Evolutionary conservation across 768 basidiomycete species (phyloP).

Genomic region (Panaeolus cyanescens): DNA sequence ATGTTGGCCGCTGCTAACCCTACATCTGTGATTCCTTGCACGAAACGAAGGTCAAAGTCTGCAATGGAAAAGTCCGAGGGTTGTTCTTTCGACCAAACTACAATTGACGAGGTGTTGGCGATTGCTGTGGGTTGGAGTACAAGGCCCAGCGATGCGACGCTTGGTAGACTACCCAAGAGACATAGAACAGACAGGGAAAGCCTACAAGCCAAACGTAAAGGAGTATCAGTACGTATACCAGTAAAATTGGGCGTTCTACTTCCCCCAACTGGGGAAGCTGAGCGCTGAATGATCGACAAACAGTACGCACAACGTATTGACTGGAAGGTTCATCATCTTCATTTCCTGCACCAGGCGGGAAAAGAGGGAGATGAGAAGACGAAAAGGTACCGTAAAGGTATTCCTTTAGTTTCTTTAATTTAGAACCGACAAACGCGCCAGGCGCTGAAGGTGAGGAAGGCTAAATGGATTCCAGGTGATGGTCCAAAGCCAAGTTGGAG

Average conservation of each 20-base stretch:
- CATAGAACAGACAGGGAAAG: background rate
- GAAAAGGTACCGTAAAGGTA: background rate
- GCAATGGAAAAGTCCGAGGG: background rate
- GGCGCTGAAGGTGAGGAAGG: constrained; percentile 18
- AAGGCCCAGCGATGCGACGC: constrained; percentile 9
- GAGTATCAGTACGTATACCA: background rate
- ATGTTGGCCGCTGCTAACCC: constrained; percentile 18
- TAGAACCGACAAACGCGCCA: constrained; percentile 19
- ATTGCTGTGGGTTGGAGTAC: constrained; percentile 11
- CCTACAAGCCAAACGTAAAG: background rate
- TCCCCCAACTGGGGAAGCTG: background rate
- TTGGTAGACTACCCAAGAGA: background rate
- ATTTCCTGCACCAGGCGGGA: constrained; percentile 22
- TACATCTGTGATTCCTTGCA: constrained; percentile 13
- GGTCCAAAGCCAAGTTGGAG: background rate
- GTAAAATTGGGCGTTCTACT: background rate
- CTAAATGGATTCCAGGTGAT: background rate
- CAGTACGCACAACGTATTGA: constrained; percentile 4
- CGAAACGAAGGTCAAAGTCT: constrained; percentile 17
- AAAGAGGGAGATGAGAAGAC: constrained; percentile 9
- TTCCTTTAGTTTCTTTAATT: background rate
- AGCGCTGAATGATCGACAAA: constrained; percentile 8
- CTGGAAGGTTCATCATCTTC: background rate
- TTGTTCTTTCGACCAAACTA: constrained; percentile 12
- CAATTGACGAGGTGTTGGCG: constrained; percentile 10